Evolutionary conservation across 768 basidiomycete species (phyloP), one percentile per base, ranked within the genome.

Genomic region (Auriscalpium vulgare): DNA sequence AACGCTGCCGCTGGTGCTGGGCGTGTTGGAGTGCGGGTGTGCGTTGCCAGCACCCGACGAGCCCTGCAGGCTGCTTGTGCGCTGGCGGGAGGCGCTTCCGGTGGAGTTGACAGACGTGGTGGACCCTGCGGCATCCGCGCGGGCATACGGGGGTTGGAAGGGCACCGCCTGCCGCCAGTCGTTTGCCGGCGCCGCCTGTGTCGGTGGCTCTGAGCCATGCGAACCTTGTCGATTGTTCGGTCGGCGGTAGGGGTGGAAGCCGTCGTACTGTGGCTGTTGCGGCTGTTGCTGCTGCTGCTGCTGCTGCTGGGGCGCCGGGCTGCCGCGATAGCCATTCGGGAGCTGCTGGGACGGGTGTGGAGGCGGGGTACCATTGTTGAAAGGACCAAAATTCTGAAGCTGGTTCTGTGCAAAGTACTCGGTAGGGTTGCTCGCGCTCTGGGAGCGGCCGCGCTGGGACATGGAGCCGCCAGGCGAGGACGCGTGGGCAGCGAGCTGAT

Each of bases 191-290:
- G 50, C 47, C 10, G 45, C 43, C 17, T 43, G 35, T 3, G 66
- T 57, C 4, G 59, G 60, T 38, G 63, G 56, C 43, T 69, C 70
- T 49, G 62, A 64, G 51, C 64, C 63, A 46, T 63, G 60, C 16
- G 70, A 66, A 5, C 67, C 63, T 51, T 70, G 72, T 11, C 70
- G 69, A 34, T 55, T 58, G 54, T 68, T 75, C 19, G 88, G 87
- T 13, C 88, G 81, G 55, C 88, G 85, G 76, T 91, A 91, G 54
- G 89, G 89, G 68, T 91, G 88, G 67, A 83, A 91, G 29, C 87
- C 88, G 37, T 75, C 75, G 57, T 77, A 75, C 38, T 53, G 66
- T 59, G 1, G 36, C 65, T 74, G 74, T 29, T 29, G 29, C 23
- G 23, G n/a, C 21, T 21, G 21, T 3, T 21, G 21, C 55, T 76